Conservation (phyloP, 225 moss, liverwort and hornwort species). For the Ulota crispa region DNA sequence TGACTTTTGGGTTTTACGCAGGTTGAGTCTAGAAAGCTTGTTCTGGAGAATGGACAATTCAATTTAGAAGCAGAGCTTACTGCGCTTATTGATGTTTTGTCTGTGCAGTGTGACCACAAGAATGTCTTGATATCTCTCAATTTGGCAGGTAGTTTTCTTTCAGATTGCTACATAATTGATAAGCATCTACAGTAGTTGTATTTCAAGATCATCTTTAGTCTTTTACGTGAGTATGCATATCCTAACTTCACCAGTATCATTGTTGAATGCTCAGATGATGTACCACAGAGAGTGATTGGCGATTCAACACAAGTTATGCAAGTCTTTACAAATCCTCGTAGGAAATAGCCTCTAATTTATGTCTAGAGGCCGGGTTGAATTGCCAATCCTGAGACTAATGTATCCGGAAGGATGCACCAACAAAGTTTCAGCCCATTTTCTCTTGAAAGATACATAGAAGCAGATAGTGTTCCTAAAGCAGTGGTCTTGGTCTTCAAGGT, state of each 20-base stretch:
- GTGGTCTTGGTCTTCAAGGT: conserved; percentile 71
- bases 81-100: conserved; percentile 76
- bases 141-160: conserved; percentile 54
- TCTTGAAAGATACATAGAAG: conserved; percentile 41
- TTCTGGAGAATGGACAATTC: conserved; percentile 66
- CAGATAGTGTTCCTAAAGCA: conserved; percentile 30
- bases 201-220: background rate
- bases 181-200: background rate
- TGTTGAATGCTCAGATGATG: conserved; percentile 57
- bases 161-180: background rate
- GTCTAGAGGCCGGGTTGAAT: conserved; percentile 63
- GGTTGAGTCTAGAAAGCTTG: conserved; percentile 81
- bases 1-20: conserved; percentile 27
- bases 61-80: conserved; percentile 75
- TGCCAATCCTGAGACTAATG: conserved; percentile 44
- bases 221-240: background rate
- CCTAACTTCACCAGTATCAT: background rate
- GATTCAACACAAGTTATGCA: conserved; percentile 77
- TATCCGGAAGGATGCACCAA: conserved; percentile 39
- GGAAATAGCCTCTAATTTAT: conserved; percentile 83
- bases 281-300: conserved; percentile 63
- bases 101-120: conserved; percentile 81
- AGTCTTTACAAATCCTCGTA: conserved; percentile 75
- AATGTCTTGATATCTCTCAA: conserved; percentile 66
- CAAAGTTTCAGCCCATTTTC: conserved; percentile 40